Conservation (phyloP, 345 rosid genomes). For the Populus davidiana region DNA sequence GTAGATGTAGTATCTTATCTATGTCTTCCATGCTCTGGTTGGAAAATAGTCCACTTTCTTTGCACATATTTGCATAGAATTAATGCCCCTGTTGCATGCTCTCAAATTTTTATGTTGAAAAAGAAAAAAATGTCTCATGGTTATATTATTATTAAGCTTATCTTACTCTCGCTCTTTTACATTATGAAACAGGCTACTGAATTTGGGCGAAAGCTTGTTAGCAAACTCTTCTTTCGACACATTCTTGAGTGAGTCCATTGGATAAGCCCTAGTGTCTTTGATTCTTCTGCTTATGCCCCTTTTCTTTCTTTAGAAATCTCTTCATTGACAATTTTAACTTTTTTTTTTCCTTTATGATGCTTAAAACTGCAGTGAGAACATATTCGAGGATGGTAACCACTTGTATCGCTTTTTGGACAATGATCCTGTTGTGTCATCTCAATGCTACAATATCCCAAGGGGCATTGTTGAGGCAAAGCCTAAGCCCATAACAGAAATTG, state of each 20-base stretch:
- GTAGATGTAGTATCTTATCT: not conserved
- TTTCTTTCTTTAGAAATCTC: not conserved
- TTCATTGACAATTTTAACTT: not conserved
- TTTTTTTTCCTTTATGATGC: conserved; percentile 5
- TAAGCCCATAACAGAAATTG: conserved; percentile 60
- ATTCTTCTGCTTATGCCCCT: conserved; percentile 3
- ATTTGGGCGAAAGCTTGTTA: conserved; percentile 76
- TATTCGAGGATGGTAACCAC: conserved; percentile 79
- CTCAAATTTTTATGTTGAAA: not conserved
- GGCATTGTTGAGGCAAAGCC: conserved; percentile 78
- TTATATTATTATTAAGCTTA: not conserved
- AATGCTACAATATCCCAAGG: conserved; percentile 76
- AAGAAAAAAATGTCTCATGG: too few species aligned
- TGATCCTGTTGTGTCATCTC: conserved; percentile 67
- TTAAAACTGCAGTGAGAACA: conserved; percentile 56
- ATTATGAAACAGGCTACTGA: conserved; percentile 58
- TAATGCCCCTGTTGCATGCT: not conserved
- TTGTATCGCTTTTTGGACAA: conserved; percentile 77
- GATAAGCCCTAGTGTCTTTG: not conserved
- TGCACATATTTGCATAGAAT: not conserved
- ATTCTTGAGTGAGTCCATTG: conserved; percentile 61
- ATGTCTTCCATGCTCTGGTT: not conserved
- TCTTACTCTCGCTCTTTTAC: conserved; percentile 8
- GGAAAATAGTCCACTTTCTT: not conserved
- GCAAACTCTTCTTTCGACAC: conserved; percentile 65